Conservation (phyloP, 768 basidiomycete genomes). For the Collybiopsis luxurians region DNA sequence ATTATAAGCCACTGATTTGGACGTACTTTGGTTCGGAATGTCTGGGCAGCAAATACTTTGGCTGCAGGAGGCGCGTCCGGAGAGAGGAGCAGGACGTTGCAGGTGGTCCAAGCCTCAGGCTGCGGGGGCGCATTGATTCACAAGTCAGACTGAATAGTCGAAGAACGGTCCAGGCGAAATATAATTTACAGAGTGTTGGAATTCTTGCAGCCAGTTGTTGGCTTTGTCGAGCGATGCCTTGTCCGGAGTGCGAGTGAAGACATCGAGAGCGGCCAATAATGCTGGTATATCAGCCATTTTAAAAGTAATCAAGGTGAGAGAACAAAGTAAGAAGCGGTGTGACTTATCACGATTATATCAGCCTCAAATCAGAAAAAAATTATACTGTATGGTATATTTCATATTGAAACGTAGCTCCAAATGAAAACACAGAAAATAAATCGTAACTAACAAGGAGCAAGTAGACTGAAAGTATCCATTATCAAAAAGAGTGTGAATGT, state of each 20-base stretch:
- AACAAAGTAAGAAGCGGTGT: neutral
- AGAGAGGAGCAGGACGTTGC: conserved; percentile 85
- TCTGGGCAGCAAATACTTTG: conserved; percentile 94
- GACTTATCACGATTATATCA: neutral
- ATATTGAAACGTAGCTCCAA: conserved; percentile 26
- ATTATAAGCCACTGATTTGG: neutral
- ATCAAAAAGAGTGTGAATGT: conserved; percentile 55
- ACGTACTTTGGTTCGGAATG: conserved; percentile 89
- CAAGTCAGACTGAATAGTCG: conserved; percentile 61
- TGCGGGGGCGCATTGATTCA: conserved; percentile 63
- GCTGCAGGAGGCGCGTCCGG: conserved; percentile 76
- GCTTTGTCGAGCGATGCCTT: conserved; percentile 79
- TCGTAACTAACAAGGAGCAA: conserved; percentile 50
- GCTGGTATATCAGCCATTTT: conserved; percentile 71
- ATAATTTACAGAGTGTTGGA: conserved; percentile 98
- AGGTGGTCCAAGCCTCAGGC: conserved; percentile 96
- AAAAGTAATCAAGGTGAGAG: conserved; percentile 9
- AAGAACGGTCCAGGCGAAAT: conserved; percentile 69
- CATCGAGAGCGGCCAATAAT: conserved; percentile 72
- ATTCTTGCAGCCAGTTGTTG: conserved; percentile 96
- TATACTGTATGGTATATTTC: conserved; percentile 43
- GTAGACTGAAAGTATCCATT: conserved; percentile 52
- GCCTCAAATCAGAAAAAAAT: conserved; percentile 7
- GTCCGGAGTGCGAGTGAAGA: conserved; percentile 82
- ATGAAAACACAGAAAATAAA: conserved; percentile 36